phyloP scores from a whole-genome alignment of 176 grass and related monocot species.

The bread wheat (Triticum aestivum) region IWGSC_CS_RefSeq_v2.1 NC_057806.1:146881913-146882412 shows the following conservation, averaged over 20 bases:
- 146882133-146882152: conserved; percentile 6
- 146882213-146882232: conserved; percentile 4
- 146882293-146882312: neutral
- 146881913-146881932: neutral
- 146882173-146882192: neutral
- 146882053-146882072: neutral
- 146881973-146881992: neutral
- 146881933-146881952: too few relatives aligned
- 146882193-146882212: conserved; percentile 3
- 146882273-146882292: neutral
- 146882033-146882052: neutral
- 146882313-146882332: neutral
- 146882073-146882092: neutral
- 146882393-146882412: neutral
- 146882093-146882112: conserved; percentile 1
- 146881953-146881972: too few relatives aligned
- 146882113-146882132: neutral
- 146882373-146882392: neutral
- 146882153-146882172: neutral
- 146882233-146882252: neutral
- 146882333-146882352: conserved; percentile 7
- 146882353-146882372: neutral
- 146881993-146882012: neutral
- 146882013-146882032: neutral
- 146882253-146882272: neutral